Evolutionary conservation across 2,329 filamentous ascomycete genomes (phyloP), one percentile per base, ranked within the genome.

Genomic region (Sporothrix variecibatus): DNA sequence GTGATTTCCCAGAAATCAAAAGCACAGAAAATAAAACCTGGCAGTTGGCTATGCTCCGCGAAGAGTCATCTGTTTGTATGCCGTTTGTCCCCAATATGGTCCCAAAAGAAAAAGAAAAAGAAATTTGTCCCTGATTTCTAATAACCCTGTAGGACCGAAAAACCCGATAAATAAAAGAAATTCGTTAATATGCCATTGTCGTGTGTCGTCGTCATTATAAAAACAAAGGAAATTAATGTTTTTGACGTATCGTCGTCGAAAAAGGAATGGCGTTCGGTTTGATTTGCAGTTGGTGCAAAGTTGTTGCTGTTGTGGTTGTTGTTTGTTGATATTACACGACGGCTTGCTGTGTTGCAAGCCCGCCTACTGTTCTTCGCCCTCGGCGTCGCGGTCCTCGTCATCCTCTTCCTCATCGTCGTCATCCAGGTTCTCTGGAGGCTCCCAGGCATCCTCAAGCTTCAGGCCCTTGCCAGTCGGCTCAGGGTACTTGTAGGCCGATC

Each of bases 401-500:
- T 85, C 84, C 0, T 87, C 85, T 0, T 85, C 85, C 0, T 85
- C 85, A 0, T 85, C 85, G 20, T 88, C 89, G 1, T 89, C 89
- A 26, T 91, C 89, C 5, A 88, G 86, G 64, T 89, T 88, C 11
- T 86, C 86, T 0, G 91, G 91, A 23, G 87, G 93, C 81, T 89
- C 91, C 92, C 87, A 95, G 0, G 92, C 93, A 80, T 95, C 93
- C 81, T 95, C 93, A 3, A 96, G 84, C 80, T 94, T 95, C 77
- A 95, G 84, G 0, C 93, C 93, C 81, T 94, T 93, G 74, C 93
- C 92, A 23, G 84, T 85, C 2, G 87, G 84, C 76, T 87, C 86
- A 0, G 81, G 77, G 7, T 80, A 79, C 58, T 84, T 82, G 77
- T 85, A 86, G 1, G 84, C 81, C 8, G 87, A 83, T 31, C 87